phyloP scores from a whole-genome alignment of 257 asterid species.

The Solanum rostratum region DNA sequence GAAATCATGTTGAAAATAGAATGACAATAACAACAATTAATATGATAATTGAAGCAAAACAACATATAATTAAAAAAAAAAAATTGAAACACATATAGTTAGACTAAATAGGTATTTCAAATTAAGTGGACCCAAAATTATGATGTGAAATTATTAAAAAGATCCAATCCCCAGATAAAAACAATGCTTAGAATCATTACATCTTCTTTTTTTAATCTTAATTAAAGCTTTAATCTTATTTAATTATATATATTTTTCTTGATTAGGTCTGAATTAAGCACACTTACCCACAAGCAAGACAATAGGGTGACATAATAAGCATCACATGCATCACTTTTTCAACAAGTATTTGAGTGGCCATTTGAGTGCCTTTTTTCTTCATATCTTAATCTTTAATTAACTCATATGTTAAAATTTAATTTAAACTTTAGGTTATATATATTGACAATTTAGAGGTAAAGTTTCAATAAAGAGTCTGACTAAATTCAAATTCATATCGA shows the following conservation, averaged over 20 bases:
- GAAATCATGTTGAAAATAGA: neutral
- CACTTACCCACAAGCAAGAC: constrained; percentile 54
- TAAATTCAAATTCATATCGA: no score
- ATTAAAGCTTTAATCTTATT: neutral
- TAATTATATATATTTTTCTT: neutral
- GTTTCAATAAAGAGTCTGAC: no score
- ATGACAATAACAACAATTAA: neutral
- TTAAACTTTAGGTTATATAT: neutral
- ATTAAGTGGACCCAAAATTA: neutral
- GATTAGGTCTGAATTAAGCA: neutral
- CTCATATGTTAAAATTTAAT: neutral
- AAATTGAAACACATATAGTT: neutral
- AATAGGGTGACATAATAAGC: constrained; percentile 42
- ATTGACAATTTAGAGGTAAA: neutral
- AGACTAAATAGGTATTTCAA: neutral
- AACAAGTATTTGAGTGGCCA: constrained; percentile 6
- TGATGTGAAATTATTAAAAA: neutral
- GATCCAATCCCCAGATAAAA: neutral
- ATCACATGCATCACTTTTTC: constrained; percentile 50
- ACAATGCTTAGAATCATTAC: constrained; percentile 5
- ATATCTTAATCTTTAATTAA: neutral
- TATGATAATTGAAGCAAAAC: neutral
- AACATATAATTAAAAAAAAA: neutral
- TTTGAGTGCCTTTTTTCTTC: neutral
- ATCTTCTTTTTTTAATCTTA: neutral